Percentiles rank a stretch among this genome's conserved stretches.
These are phyloP conservation scores for Mycena indigotica DNA, from an alignment of 768 basidiomycete genomes.

Conservation along the genomic window DNA sequence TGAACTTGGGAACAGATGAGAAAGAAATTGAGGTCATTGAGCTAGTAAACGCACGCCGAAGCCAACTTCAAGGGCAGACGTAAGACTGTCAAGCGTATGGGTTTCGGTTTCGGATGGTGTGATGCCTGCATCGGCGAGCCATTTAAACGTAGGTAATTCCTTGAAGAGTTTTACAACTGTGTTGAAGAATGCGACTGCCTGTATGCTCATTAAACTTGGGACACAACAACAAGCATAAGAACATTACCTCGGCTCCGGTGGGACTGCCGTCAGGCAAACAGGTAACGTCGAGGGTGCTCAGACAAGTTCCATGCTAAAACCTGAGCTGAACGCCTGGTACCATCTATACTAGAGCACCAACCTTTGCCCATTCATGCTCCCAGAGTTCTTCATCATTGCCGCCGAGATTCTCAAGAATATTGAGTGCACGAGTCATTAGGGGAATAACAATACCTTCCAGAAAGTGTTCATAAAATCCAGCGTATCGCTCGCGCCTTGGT, in stretches of 20 bases:
- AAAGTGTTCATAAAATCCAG: slow-evolving; percentile 55
- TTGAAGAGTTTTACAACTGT: slow-evolving; percentile 57
- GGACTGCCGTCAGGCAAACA: slow-evolving; percentile 65
- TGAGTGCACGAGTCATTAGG: too few species aligned
- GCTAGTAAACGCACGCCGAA: slow-evolving; percentile 44
- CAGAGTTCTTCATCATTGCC: slow-evolving; percentile 67
- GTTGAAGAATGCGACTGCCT: slow-evolving; percentile 70
- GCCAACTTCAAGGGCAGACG: slow-evolving; percentile 54
- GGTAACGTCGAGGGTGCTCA: slow-evolving; percentile 57
- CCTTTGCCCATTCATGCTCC: slow-evolving; percentile 72
- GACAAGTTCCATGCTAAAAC: background rate
- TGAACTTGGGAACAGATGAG: slow-evolving; percentile 11
- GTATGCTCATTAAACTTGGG: background rate
- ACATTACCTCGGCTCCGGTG: slow-evolving; percentile 58
- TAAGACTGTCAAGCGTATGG: slow-evolving; percentile 56
- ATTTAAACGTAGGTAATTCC: slow-evolving; percentile 73
- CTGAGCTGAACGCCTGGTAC: too few species aligned
- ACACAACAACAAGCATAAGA: background rate
- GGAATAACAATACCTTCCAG: slow-evolving; percentile 28
- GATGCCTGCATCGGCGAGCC: slow-evolving; percentile 73
- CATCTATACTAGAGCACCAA: too few species aligned
- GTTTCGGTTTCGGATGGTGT: slow-evolving; percentile 62
- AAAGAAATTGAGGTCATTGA: background rate
- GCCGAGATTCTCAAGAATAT: slow-evolving; percentile 66
- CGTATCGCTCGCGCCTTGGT: slow-evolving; percentile 61